phyloP scores from a whole-genome alignment of 2,329 filamentous ascomycete genomes.

The Stagonosporopsis cucurbitacearum region DNA sequence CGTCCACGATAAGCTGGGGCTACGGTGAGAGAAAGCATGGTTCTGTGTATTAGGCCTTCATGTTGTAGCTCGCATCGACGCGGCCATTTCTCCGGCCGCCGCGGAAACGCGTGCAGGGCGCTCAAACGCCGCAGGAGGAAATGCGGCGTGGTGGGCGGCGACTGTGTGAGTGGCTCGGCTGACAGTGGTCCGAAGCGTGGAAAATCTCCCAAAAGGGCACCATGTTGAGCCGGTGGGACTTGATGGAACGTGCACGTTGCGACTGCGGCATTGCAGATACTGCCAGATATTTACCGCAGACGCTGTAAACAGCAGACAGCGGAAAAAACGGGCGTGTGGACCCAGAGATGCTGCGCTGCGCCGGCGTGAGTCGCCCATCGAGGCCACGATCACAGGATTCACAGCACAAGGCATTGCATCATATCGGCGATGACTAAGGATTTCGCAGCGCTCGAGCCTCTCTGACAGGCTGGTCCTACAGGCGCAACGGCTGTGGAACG shows the following conservation, averaged over 20 bases:
- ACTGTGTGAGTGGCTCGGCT: conserved; percentile 26
- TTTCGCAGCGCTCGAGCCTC: conserved; percentile 8
- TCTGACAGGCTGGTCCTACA: conserved; percentile 2
- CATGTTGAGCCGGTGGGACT: conserved; percentile 22
- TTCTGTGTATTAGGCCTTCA: too few relatives aligned
- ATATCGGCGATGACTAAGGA: conserved; percentile 18
- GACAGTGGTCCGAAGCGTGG: conserved; percentile 26
- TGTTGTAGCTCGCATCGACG: conserved; percentile 13
- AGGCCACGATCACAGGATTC: conserved; percentile 9
- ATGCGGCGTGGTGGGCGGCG: conserved; percentile 14
- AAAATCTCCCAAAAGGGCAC: conserved; percentile 19
- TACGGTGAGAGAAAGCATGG: conserved; percentile 7
- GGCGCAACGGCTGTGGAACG: conserved; percentile 20
- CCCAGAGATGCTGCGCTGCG: conserved; percentile 14
- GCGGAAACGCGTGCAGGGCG: conserved; percentile 13
- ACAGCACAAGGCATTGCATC: conserved; percentile 18
- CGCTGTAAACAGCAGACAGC: conserved; percentile 6
- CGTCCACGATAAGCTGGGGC: conserved; percentile 18
- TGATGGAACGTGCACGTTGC: conserved; percentile 12
- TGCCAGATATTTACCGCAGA: too few relatives aligned
- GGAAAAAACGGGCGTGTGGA: conserved; percentile 18
- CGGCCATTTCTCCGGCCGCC: conserved; percentile 18
- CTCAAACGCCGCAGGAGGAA: conserved; percentile 19
- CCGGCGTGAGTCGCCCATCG: conserved; percentile 19
- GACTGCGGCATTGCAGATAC: too few relatives aligned